Evolutionary conservation across 192 early-diverging fungal genomes (phyloP).

Genomic region (Backusella australiensis): DNA sequence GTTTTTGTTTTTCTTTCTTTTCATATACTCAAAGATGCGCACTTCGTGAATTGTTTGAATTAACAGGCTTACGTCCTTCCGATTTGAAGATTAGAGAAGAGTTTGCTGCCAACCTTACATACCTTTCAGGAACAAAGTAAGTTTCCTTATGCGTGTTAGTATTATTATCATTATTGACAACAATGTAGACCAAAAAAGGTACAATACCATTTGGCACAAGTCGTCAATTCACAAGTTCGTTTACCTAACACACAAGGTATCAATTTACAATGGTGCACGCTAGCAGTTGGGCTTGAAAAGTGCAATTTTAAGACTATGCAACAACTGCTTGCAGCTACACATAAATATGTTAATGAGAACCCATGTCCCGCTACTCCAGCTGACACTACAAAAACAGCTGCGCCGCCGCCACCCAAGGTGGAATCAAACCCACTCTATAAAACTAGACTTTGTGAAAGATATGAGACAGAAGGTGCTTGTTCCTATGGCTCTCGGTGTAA

Average conservation of each 20-base stretch:
- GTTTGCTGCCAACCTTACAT: conserved; percentile 78
- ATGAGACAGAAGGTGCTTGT: conserved; percentile 71
- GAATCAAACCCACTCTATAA: conserved; percentile 71
- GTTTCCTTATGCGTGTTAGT: neutral
- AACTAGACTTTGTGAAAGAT: conserved; percentile 83
- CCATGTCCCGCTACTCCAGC: conserved; percentile 18
- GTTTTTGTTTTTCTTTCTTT: conserved; percentile 10
- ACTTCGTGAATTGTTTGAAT: conserved; percentile 69
- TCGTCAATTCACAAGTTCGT: conserved; percentile 53
- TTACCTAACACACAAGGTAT: conserved; percentile 67
- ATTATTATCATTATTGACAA: neutral
- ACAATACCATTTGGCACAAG: conserved; percentile 76
- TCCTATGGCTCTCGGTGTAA: conserved; percentile 71
- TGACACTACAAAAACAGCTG: conserved; percentile 29
- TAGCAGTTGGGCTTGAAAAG: conserved; percentile 66
- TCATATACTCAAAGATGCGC: conserved; percentile 60
- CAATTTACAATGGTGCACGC: conserved; percentile 69
- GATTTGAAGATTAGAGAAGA: conserved; percentile 69
- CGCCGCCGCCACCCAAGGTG: neutral
- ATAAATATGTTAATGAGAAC: conserved; percentile 12
- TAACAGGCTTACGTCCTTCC: conserved; percentile 67
- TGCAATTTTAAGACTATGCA: conserved; percentile 79
- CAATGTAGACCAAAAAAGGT: conserved; percentile 70
- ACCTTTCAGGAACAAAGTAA: conserved; percentile 72
- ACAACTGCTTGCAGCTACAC: conserved; percentile 70